Base-by-base conservation (phyloP, 768 basidiomycete genomes). In the Boletus speciosus region DNA sequence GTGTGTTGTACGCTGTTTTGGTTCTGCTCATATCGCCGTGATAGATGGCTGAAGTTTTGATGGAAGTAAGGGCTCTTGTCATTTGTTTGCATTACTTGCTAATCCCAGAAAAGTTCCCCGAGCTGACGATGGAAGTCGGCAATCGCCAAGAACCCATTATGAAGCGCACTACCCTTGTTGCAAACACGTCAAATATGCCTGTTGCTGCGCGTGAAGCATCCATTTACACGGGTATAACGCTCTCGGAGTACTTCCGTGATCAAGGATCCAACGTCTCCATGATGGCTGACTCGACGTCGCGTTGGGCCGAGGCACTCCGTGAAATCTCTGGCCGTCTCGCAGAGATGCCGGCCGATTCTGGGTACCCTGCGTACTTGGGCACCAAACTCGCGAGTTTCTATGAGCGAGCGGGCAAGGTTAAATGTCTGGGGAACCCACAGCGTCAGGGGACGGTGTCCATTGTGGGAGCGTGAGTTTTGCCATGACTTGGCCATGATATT, bases 111-210 rank as follows among this genome's bases (percentile, higher is more conserved):
- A 56, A 77, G 86, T 91, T 90, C 86, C 97, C 97, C 42, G 77
- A 92, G 72, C 78, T 99, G 31, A 92, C 89, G 2, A 90, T 98
- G 87, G 93, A 97, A 47, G 77, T 96, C 51, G 87, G 82, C 23
- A 85, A 90, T 60, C 92, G 93, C 47, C 86, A 95, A 81, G 97
- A 99, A 71, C 97, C 97, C 34, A 98, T 99, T 79, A 99, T 99
- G 97, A 99, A 99, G 75, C 95, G 97, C 55, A 99, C 97, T 0
- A 93, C 95, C 14, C 84, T 99, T 23, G 95, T 99, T 56, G 97
- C 97, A 61, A 99, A 99, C 71, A 99, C 97, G 3, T 99, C 97
- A 46, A 98, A 98, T 77, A 99, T 99, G 97, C 97, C 97, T 62
- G 97, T 99, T 63, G 97, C 97, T 41, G 97, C 97, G 41, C 92